Evolutionary conservation across 108 stramenopile species (phyloP).

Genomic region (Pseudonitzschia multistriata): DNA sequence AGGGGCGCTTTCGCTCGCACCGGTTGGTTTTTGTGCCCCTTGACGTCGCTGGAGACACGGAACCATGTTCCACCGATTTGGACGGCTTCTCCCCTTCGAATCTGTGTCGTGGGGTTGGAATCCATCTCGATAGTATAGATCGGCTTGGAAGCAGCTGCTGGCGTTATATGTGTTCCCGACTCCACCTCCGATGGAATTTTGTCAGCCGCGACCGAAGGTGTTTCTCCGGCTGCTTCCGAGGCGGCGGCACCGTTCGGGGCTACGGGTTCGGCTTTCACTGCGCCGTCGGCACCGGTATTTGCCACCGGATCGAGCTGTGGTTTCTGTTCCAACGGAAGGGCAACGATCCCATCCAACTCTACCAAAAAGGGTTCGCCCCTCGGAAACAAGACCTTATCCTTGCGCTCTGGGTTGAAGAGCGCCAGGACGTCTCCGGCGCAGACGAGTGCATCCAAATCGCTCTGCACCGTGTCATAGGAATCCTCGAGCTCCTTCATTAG

Average conservation of each 20-base stretch:
- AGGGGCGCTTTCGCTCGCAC: constrained; percentile 74
- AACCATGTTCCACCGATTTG: constrained; percentile 81
- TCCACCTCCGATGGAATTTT: not conserved
- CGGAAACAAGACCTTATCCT: constrained; percentile 73
- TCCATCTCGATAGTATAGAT: constrained; percentile 53
- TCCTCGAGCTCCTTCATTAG: constrained; percentile 58
- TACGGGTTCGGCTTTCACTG: not conserved
- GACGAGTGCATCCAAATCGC: constrained; percentile 62
- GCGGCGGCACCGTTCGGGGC: not conserved
- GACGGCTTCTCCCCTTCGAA: constrained; percentile 81
- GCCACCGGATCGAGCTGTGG: not conserved
- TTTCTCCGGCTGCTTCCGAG: not conserved
- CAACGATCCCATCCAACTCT: constrained; percentile 78
- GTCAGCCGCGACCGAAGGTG: too few relatives aligned
- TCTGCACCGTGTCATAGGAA: constrained; percentile 74
- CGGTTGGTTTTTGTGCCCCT: constrained; percentile 67
- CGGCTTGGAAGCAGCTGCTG: not conserved
- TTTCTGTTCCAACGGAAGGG: constrained; percentile 14
- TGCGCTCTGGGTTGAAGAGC: constrained; percentile 69
- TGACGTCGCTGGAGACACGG: constrained; percentile 70
- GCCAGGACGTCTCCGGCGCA: constrained; percentile 76
- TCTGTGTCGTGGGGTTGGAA: constrained; percentile 65
- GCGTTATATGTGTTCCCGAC: not conserved
- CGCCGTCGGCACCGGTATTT: not conserved
- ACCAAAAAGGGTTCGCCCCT: constrained; percentile 80